A percentile compares a stretch with the other conserved stretches of the same genome.
These are phyloP conservation scores for Musa beccarii DNA, from an alignment of 176 grass and related monocot species.

Conservation along the genomic window DNA sequence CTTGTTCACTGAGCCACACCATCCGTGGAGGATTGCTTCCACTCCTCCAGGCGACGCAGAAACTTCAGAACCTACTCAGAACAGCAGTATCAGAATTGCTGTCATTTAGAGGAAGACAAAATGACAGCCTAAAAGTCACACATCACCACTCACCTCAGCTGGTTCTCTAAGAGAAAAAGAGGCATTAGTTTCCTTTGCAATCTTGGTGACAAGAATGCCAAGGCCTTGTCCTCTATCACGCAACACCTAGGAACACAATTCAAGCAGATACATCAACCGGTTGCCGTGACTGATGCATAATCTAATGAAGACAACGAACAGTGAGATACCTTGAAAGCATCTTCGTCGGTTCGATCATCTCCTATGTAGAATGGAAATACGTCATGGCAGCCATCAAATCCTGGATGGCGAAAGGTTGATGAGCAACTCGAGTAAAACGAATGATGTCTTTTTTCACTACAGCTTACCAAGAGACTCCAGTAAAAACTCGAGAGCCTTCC, in stretches of 20 bases:
- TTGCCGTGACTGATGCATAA: too few species aligned
- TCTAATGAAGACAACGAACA: not conserved
- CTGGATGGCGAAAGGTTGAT: not conserved
- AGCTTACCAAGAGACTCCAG: conserved; percentile 9
- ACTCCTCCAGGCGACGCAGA: not conserved
- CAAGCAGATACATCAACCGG: not conserved
- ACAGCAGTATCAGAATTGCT: too few species aligned
- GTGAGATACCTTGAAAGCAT: conserved; percentile 5
- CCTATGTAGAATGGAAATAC: conserved; percentile 8
- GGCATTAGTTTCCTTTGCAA: conserved; percentile 1
- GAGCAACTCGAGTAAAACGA: too few species aligned
- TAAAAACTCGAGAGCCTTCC: conserved; percentile 16
- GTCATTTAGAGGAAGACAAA: too few species aligned
- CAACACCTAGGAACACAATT: not conserved
- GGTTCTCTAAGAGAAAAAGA: not conserved
- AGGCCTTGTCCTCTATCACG: conserved; percentile 2
- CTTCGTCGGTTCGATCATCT: conserved; percentile 15
- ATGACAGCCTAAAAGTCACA: too few species aligned
- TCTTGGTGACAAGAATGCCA: conserved; percentile 2
- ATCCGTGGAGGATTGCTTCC: not conserved
- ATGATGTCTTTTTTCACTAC: too few species aligned
- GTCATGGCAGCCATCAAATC: conserved; percentile 4
- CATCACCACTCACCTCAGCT: not conserved
- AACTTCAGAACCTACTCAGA: not conserved
- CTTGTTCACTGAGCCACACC: too few species aligned